Conservation (phyloP, 257 asterid genomes). For the Schizonepeta tenuifolia region DNA sequence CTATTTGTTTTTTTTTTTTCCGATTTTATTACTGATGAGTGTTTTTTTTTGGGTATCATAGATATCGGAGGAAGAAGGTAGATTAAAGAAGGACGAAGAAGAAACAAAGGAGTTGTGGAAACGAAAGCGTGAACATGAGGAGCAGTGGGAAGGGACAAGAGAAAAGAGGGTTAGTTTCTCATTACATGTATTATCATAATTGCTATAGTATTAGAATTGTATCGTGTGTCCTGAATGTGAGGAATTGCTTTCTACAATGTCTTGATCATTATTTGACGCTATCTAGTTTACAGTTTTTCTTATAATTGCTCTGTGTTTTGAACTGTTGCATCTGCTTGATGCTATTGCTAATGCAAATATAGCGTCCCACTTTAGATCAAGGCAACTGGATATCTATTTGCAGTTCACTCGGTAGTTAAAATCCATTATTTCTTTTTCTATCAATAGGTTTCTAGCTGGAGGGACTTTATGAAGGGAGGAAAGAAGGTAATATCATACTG, state of each 20-base stretch:
- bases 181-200: constrained; percentile 14
- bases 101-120: constrained; percentile 99
- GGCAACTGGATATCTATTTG: neutral
- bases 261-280: neutral
- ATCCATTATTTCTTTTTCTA: neutral
- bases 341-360: no score
- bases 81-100: constrained; percentile 98
- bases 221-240: neutral
- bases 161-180: constrained; percentile 78
- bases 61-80: constrained; percentile 99
- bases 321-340: no score
- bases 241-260: neutral
- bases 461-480: constrained; percentile 98
- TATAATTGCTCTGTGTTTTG: no score
- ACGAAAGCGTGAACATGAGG: constrained; percentile 98
- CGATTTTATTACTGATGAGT: neutral
- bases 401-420: neutral
- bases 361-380: neutral
- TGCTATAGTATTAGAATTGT: constrained; percentile 4
- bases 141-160: constrained; percentile 99
- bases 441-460: constrained; percentile 95
- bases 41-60: constrained; percentile 29
- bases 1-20: neutral
- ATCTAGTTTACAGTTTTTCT: neutral
- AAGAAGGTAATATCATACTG: constrained; percentile 62